Base-by-base conservation (phyloP, 805 yeast genomes). In the Suhomyces faveliae region DNA sequence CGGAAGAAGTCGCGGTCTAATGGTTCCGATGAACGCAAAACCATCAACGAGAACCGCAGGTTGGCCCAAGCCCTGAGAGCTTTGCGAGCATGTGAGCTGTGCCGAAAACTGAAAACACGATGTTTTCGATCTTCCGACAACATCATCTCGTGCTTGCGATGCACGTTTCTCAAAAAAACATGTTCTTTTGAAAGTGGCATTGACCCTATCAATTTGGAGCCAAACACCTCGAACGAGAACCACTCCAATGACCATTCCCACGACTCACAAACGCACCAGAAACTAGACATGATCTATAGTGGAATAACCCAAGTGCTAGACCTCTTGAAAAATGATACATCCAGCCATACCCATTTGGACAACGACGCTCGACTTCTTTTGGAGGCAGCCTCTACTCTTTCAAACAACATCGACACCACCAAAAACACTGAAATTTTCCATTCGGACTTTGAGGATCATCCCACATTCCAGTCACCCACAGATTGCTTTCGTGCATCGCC, bases 41-140 rank as follows among this genome's bases (percentile, higher is more conserved):
- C 19, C 27, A 35, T 37, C 19, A 47, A 33, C 33, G 35, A 40
- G 17, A 51, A 47, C 33, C 42, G 57, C 5, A 51, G 44, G 33
- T 27, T 47, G 25, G 57, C 50, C 7, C 59, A 55, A 45, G 70
- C 68, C 1, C 59, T 68, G 6, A 53, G 86, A 37, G 79, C 84
- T 0, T 55, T 76, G 1, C 69, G 67, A 42, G 87, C 87, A 0
- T 81, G 87, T 60, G 74, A 73, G 5, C 58, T 70, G 6, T 81
- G 87, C 57, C 69, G 85, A 39, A 73, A 70, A 43, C 81, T 77
- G 51, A 81, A 81, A 66, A 78, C 89, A 0, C 65, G 86, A 48
- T 85, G 90, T 54, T 77, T 83, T 57, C 77, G 83, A 43, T 72
- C 81, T 10, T 70, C 78, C 1, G 71, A 66, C 21, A 68, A 74